A percentile compares a stretch with the other conserved stretches of the same genome.
Conservation (phyloP, 108 stramenopile species). For the Fistulifera pelliculosa region DNA sequence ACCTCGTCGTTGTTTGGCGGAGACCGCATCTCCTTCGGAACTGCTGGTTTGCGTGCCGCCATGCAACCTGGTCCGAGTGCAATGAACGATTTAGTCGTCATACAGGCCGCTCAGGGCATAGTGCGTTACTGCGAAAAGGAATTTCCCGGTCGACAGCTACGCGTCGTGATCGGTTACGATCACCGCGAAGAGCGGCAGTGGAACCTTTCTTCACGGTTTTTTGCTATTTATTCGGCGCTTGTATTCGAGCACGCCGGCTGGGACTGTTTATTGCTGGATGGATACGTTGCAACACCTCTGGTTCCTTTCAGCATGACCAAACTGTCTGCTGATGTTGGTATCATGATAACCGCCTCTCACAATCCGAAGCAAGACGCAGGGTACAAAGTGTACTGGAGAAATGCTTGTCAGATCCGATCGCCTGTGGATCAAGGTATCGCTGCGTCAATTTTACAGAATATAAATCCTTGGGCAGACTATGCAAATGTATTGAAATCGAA, state of each 20-base stretch:
- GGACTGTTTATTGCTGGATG: slow-evolving; percentile 73
- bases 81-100: slow-evolving; percentile 92
- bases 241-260: slow-evolving; percentile 77
- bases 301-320: slow-evolving; percentile 64
- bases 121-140: slow-evolving; percentile 38
- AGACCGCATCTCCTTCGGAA: slow-evolving; percentile 84
- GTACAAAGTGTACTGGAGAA: slow-evolving; percentile 94
- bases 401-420: slow-evolving; percentile 92
- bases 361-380: slow-evolving; percentile 95
- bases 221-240: slow-evolving; percentile 81
- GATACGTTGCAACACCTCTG: slow-evolving; percentile 83
- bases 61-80: slow-evolving; percentile 85
- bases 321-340: slow-evolving; percentile 41
- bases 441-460: slow-evolving; percentile 63
- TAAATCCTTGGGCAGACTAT: slow-evolving; percentile 85
- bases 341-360: slow-evolving; percentile 98
- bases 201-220: slow-evolving; percentile 70
- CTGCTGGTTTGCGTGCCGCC: slow-evolving; percentile 84
- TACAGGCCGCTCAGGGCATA: slow-evolving; percentile 88
- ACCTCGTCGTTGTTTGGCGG: slow-evolving; percentile 20
- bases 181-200: slow-evolving; percentile 60
- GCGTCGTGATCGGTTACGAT: slow-evolving; percentile 88
- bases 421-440: slow-evolving; percentile 88
- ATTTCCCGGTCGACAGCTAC: slow-evolving; percentile 8
- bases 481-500: slow-evolving; percentile 23